A percentile compares a stretch with the other conserved stretches of the same genome.
These are phyloP conservation scores for Hypoxylon fragiforme DNA, from an alignment of 495 filamentous ascomycete species.

Conservation along the genomic window DNA sequence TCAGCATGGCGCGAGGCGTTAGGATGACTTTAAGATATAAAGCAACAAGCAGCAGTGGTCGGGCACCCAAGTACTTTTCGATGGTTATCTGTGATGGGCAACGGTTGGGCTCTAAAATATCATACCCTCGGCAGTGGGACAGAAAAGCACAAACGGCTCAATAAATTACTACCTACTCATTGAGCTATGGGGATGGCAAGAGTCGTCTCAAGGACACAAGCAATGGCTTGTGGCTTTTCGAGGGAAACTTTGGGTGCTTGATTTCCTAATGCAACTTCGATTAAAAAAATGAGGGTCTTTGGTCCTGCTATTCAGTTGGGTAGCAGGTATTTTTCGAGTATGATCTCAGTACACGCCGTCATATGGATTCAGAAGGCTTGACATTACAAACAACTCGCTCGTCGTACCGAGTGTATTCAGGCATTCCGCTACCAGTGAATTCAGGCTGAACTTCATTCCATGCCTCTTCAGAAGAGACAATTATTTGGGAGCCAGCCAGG, in stretches of 20 bases:
- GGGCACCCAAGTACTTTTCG: constrained; percentile 3
- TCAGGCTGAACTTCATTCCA: too few relatives aligned
- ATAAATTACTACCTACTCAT: neutral
- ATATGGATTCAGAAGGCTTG: constrained; percentile 3
- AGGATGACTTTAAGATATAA: constrained; percentile 19
- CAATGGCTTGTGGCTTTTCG: constrained; percentile 10
- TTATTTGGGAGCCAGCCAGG: too few relatives aligned
- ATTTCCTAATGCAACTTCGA: constrained; percentile 16
- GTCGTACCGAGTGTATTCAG: too few relatives aligned
- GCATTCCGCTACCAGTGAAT: too few relatives aligned
- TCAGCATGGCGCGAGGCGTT: constrained; percentile 41
- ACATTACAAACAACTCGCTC: constrained; percentile 6
- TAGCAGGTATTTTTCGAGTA: too few relatives aligned
- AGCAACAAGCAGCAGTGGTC: constrained; percentile 19
- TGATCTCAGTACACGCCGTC: too few relatives aligned
- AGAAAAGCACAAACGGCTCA: neutral
- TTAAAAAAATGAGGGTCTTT: constrained; percentile 1
- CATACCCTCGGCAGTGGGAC: constrained; percentile 10
- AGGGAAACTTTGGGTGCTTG: constrained; percentile 8
- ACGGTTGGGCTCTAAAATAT: neutral
- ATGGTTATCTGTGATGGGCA: constrained; percentile 6
- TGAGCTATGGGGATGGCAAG: constrained; percentile 6
- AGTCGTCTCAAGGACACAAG: constrained; percentile 9
- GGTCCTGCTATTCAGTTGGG: neutral
- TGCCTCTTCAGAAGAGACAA: too few relatives aligned